Evolutionary conservation across 257 asterid genomes (phyloP).

Genomic region (Lantana camara): DNA sequence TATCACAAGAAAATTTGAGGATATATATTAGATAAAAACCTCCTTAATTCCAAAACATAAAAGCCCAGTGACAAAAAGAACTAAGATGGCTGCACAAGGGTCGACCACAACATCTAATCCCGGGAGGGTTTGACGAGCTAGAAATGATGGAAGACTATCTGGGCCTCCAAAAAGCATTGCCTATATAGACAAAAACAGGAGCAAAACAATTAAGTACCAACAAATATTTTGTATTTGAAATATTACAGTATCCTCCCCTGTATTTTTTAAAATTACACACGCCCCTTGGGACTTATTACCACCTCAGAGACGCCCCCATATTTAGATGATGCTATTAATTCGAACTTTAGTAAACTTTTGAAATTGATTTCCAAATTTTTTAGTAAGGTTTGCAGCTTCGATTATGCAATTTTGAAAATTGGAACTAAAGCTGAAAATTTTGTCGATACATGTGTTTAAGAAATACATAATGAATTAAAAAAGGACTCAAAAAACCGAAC

Average conservation of each 20-base stretch:
- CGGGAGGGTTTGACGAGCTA: conserved; percentile 82
- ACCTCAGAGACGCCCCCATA: too few species aligned
- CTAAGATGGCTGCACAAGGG: conserved; percentile 84
- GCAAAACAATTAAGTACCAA: conserved; percentile 10
- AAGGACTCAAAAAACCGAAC: neutral
- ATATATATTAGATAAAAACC: conserved; percentile 44
- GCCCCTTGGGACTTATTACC: too few species aligned
- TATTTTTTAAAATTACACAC: too few species aligned
- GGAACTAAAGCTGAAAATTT: too few species aligned
- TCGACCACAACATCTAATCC: conserved; percentile 71
- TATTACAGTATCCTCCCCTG: too few species aligned
- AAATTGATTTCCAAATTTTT: too few species aligned
- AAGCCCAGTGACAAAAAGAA: conserved; percentile 69
- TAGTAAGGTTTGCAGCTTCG: too few species aligned
- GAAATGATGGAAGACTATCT: conserved; percentile 69
- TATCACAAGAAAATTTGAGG: conserved; percentile 17
- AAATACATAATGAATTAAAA: too few species aligned
- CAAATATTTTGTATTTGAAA: too few species aligned
- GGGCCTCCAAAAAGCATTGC: conserved; percentile 89
- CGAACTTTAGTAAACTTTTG: too few species aligned
- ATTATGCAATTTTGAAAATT: too few species aligned
- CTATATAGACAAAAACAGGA: conserved; percentile 35
- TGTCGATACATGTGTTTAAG: neutral
- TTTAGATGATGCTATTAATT: too few species aligned
- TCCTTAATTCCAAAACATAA: conserved; percentile 86